phyloP scores from a whole-genome alignment of 305 asterid species.

The Ajuga reptans region DNA sequence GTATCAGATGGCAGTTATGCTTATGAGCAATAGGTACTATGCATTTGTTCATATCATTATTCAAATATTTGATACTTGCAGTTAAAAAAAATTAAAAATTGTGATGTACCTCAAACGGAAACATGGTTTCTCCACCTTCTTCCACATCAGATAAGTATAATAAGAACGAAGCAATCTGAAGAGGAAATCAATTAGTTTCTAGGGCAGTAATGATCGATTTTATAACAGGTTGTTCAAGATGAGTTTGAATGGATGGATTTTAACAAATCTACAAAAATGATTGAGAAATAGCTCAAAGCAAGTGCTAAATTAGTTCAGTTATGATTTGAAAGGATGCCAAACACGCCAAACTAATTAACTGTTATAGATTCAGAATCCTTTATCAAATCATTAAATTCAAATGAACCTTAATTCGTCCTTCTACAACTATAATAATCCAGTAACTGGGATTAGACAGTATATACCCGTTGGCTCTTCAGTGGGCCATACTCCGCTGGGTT shows the following conservation, averaged over 20 bases:
- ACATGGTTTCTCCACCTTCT: conserved; percentile 92
- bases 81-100: not conserved
- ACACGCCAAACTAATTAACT: not conserved
- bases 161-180: conserved; percentile 69
- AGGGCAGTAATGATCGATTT: not conserved
- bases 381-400: not conserved
- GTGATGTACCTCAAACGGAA: conserved; percentile 62
- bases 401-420: not conserved
- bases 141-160: conserved; percentile 73
- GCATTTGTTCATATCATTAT: not conserved
- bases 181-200: conserved; percentile 13
- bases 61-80: not conserved
- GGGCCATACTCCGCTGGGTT: conserved; percentile 63
- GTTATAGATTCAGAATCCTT: not conserved
- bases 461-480: conserved; percentile 75
- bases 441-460: not conserved
- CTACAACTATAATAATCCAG: not conserved
- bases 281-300: not conserved
- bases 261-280: not conserved
- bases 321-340: not conserved
- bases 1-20: conserved; percentile 11
- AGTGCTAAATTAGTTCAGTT: not conserved
- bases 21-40: not conserved
- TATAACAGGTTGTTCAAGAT: not conserved
- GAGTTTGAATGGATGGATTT: not conserved